phyloP scores from a whole-genome alignment of 192 early-diverging fungal genomes.

The Geosiphon pyriformis region DNA sequence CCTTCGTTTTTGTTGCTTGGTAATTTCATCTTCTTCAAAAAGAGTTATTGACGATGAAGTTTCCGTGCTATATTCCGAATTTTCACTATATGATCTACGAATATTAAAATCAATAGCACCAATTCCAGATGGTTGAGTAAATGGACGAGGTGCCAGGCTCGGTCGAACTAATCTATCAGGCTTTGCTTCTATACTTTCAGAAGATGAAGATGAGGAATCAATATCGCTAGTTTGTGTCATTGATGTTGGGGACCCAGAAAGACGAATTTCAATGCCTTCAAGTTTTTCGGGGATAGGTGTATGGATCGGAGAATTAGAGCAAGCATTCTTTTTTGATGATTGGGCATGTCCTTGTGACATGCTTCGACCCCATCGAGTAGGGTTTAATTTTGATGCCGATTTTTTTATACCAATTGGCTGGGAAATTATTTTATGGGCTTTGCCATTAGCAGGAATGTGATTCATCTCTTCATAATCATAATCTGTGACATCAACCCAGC shows the following conservation, averaged over 20 bases:
- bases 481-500: slow-evolving; percentile 8
- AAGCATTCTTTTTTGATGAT: slow-evolving; percentile 10
- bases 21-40: slow-evolving; percentile 10
- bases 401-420: not conserved
- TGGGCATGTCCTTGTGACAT: not conserved
- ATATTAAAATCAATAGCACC: not conserved
- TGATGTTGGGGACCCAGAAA: not conserved
- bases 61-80: not conserved
- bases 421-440: not conserved
- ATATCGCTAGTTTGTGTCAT: not conserved
- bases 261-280: not conserved
- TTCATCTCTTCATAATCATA: not conserved
- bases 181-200: not conserved
- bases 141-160: not conserved
- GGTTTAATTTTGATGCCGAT: not conserved
- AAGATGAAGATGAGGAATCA: not conserved
- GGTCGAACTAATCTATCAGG: not conserved
- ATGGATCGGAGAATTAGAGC: not conserved
- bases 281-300: not conserved
- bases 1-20: slow-evolving; percentile 5
- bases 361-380: not conserved
- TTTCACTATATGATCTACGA: not conserved
- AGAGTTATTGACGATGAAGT: not conserved
- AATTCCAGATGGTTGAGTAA: not conserved
- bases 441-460: not conserved